Conservation (phyloP, 2,329 filamentous ascomycete genomes). For the Ophiostoma tasmaniense region DNA sequence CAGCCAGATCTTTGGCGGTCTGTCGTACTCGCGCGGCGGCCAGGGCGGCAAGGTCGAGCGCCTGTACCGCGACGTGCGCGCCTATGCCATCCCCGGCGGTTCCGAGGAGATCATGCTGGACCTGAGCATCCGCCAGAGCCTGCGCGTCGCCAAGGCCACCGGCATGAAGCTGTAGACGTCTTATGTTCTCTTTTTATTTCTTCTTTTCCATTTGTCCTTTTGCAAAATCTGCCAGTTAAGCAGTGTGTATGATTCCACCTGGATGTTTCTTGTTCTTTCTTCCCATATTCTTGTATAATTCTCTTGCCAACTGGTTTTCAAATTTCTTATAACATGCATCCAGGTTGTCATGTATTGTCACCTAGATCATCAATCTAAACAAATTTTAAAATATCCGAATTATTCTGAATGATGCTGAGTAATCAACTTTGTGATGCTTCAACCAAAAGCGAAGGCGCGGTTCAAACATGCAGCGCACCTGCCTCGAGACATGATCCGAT, state of each 20-base stretch:
- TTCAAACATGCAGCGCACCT: background rate
- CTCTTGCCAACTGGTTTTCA: too few species aligned
- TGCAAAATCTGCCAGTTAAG: slow-evolving; percentile 8
- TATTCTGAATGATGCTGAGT: background rate
- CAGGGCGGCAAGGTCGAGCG: slow-evolving; percentile 94
- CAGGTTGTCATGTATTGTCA: too few species aligned
- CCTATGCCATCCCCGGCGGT: slow-evolving; percentile 92
- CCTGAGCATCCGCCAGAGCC: slow-evolving; percentile 78
- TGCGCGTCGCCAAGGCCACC: slow-evolving; percentile 71
- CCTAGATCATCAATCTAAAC: background rate
- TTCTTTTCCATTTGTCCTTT: background rate
- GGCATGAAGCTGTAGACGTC: slow-evolving; percentile 80
- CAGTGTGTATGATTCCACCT: slow-evolving; percentile 5
- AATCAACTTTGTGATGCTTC: background rate
- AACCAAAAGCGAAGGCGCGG: background rate
- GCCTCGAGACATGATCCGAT: background rate
- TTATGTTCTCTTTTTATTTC: background rate
- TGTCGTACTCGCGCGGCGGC: slow-evolving; percentile 85
- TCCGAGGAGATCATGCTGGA: slow-evolving; percentile 99
- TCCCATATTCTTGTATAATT: slow-evolving; percentile 6
- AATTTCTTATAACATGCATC: background rate
- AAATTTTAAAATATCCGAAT: background rate
- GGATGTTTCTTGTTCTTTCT: background rate
- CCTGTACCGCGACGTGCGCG: slow-evolving; percentile 87
- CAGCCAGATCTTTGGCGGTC: slow-evolving; percentile 91